phyloP scores from a whole-genome alignment of 257 asterid species.

The Lycium ferocissimum region DNA sequence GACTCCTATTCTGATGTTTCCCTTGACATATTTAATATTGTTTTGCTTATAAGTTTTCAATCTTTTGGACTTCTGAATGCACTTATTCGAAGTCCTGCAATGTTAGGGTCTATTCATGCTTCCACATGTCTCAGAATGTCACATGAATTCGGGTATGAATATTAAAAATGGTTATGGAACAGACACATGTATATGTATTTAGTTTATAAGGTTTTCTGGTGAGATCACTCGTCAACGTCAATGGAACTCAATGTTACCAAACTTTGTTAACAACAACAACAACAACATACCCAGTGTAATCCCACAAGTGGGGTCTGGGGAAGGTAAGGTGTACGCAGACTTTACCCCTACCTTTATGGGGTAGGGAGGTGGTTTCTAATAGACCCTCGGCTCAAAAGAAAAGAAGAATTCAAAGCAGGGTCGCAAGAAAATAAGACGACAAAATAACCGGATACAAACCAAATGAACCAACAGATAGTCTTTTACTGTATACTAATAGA shows the following conservation, averaged over 20 bases:
- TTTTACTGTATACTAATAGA: constrained; percentile 1
- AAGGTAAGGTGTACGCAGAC: too few species aligned
- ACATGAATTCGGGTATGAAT: background rate
- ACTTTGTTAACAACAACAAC: background rate
- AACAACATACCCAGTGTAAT: too few species aligned
- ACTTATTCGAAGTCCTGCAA: background rate
- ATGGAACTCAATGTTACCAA: background rate
- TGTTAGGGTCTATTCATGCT: constrained; percentile 17
- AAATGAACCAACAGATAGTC: background rate
- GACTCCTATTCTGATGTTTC: constrained; percentile 1
- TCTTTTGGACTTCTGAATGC: constrained; percentile 1
- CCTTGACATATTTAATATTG: background rate
- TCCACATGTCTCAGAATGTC: background rate
- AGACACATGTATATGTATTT: background rate
- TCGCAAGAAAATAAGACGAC: too few species aligned
- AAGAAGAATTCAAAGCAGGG: too few species aligned
- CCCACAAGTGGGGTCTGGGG: too few species aligned
- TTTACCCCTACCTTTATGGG: too few species aligned
- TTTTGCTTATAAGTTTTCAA: background rate
- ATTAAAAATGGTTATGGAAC: background rate
- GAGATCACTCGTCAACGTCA: background rate
- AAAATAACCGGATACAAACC: too few species aligned
- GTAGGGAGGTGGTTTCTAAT: too few species aligned
- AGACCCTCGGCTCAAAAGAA: too few species aligned
- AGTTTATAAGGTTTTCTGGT: constrained; percentile 22